These are phyloP conservation scores for Fusarium nisikadoi DNA, from an alignment of 2,329 filamentous ascomycete genomes.

Conservation along the genomic window DNA sequence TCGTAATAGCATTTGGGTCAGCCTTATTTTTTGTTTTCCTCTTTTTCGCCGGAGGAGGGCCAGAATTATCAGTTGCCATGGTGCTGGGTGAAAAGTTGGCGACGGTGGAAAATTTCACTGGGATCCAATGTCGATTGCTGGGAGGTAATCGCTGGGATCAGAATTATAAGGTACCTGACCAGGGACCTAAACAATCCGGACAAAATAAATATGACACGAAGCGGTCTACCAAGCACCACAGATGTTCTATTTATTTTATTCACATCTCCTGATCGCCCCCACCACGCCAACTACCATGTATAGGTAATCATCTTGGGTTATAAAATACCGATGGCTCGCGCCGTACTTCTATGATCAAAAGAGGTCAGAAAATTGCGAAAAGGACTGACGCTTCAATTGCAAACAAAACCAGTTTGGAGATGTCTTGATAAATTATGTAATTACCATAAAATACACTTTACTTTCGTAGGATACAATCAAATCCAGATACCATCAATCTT, in stretches of 20 bases:
- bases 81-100: not conserved
- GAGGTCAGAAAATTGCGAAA: not conserved
- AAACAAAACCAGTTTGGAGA: not conserved
- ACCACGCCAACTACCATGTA: not conserved
- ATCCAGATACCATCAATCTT: not conserved
- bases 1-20: slow-evolving; percentile 53
- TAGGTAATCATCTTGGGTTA: not conserved
- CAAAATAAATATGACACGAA: not conserved
- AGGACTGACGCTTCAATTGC: not conserved
- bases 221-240: not conserved
- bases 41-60: slow-evolving; percentile 50
- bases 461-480: not conserved
- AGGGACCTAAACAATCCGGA: not conserved
- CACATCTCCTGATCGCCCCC: not conserved
- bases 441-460: not conserved
- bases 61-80: slow-evolving; percentile 43
- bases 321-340: not conserved
- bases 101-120: not conserved
- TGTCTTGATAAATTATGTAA: not conserved
- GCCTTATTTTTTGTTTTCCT: slow-evolving; percentile 52
- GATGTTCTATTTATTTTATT: not conserved
- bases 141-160: not conserved
- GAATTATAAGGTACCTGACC: not conserved
- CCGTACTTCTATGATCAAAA: not conserved
- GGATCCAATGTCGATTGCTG: not conserved